phyloP scores from a whole-genome alignment of 441 rosid species.

The Kokia cookei region DNA sequence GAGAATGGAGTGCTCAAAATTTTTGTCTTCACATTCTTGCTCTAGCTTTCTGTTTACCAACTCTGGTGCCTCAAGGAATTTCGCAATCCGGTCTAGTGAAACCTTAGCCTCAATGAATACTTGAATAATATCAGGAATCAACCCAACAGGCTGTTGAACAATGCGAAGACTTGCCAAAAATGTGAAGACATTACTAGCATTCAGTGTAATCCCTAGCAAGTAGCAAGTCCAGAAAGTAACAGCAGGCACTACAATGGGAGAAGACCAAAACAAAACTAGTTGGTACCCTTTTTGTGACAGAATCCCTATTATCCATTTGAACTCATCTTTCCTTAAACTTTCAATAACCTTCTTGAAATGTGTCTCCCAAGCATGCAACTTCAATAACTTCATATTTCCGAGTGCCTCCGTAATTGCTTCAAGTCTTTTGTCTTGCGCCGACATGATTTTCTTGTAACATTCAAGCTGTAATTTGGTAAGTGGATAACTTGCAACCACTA shows the following conservation, averaged over 20 bases:
- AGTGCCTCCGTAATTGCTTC: constrained; percentile 40
- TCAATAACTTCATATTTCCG: constrained; percentile 48
- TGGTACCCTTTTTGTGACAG: constrained; percentile 22
- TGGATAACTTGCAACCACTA: constrained; percentile 25
- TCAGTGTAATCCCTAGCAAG: constrained; percentile 31
- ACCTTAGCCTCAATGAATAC: constrained; percentile 41
- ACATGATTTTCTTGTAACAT: constrained; percentile 33
- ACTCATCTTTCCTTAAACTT: constrained; percentile 32
- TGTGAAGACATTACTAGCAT: constrained; percentile 40
- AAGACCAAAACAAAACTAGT: constrained; percentile 34
- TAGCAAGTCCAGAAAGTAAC: constrained; percentile 47
- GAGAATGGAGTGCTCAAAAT: constrained; percentile 13
- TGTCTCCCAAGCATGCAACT: constrained; percentile 60
- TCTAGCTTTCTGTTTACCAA: constrained; percentile 14
- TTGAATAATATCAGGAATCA: constrained; percentile 37
- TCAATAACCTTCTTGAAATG: constrained; percentile 41
- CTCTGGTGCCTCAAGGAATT: constrained; percentile 43
- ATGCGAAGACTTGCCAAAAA: constrained; percentile 39
- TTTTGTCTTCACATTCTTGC: constrained; percentile 3
- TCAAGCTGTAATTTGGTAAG: constrained; percentile 23
- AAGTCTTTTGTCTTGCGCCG: constrained; percentile 33
- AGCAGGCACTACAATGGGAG: constrained; percentile 32
- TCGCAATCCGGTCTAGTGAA: constrained; percentile 24
- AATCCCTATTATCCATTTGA: constrained; percentile 19
- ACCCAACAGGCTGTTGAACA: constrained; percentile 36